A percentile compares a stretch with the other conserved stretches of the same genome.
These are phyloP conservation scores for Pseudogymnoascus sp. DNA, from an alignment of 2,329 filamentous ascomycete genomes.

Conservation along the genomic window DNA sequence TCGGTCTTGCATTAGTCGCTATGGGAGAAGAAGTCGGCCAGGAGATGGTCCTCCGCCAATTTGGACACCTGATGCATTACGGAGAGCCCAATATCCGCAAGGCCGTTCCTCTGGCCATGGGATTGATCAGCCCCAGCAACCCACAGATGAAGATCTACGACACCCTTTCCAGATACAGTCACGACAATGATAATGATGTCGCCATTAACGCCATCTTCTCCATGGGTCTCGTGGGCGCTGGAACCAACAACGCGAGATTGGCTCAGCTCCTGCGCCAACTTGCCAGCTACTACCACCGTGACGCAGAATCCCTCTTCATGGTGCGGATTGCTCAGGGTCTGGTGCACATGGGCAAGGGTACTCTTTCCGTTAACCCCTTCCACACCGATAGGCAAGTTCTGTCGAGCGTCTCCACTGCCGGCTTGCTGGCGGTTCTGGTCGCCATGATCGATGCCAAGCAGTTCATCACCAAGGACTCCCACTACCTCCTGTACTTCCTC, in stretches of 20 bases:
- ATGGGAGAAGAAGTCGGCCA: slow-evolving; percentile 99
- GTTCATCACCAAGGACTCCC: slow-evolving; percentile 58
- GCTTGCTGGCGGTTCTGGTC: slow-evolving; percentile 81
- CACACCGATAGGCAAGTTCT: slow-evolving; percentile 96
- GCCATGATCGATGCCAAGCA: slow-evolving; percentile 94
- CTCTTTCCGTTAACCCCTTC: slow-evolving; percentile 94
- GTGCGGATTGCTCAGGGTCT: slow-evolving; percentile 96
- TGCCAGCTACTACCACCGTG: slow-evolving; percentile 95
- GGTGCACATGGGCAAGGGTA: slow-evolving; percentile 98
- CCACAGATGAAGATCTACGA: slow-evolving; percentile 99
- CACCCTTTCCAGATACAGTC: slow-evolving; percentile 91
- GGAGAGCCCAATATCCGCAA: slow-evolving; percentile 95
- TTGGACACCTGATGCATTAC: slow-evolving; percentile 98
- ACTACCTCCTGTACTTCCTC: slow-evolving; percentile 96
- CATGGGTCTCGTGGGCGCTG: slow-evolving; percentile 93
- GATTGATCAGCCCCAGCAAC: slow-evolving; percentile 92
- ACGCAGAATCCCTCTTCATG: slow-evolving; percentile 96
- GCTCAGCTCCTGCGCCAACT: slow-evolving; percentile 91
- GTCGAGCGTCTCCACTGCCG: slow-evolving; percentile 82
- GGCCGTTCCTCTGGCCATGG: slow-evolving; percentile 93
- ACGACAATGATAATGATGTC: slow-evolving; percentile 97
- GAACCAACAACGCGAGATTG: slow-evolving; percentile 94
- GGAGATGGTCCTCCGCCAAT: slow-evolving; percentile 96
- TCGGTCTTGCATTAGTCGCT: slow-evolving; percentile 86
- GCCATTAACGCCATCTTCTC: slow-evolving; percentile 98